These are phyloP conservation scores for Clarireedia hainanense DNA, from an alignment of 2,329 filamentous ascomycete species.

Conservation along the genomic window DNA sequence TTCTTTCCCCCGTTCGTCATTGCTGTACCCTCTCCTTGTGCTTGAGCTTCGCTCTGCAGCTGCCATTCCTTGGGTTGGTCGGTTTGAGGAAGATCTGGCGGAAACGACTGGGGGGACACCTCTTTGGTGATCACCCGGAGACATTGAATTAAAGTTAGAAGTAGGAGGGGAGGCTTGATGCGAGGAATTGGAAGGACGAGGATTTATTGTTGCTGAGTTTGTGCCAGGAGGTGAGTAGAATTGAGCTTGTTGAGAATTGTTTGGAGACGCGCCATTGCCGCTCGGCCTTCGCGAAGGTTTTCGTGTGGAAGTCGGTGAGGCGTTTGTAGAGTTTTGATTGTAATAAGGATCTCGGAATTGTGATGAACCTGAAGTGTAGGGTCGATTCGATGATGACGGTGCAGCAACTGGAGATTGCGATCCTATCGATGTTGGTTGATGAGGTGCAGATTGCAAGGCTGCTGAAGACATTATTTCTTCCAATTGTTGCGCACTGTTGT, in stretches of 20 bases:
- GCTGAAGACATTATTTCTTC: conserved; percentile 51
- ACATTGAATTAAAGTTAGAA: conserved; percentile 25
- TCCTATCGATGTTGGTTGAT: conserved; percentile 41
- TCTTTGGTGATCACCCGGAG: conserved; percentile 43
- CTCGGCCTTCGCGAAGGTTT: conserved; percentile 46
- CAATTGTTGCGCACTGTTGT: conserved; percentile 13
- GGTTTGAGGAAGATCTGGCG: conserved; percentile 71
- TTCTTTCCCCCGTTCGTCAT: conserved; percentile 17
- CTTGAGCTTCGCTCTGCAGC: conserved; percentile 19
- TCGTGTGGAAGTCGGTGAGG: conserved; percentile 42
- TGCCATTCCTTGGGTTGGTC: conserved; percentile 29
- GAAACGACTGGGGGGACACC: conserved; percentile 66
- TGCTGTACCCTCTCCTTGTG: conserved; percentile 14
- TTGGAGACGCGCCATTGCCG: conserved; percentile 37
- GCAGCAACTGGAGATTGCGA: conserved; percentile 40
- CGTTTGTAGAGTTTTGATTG: conserved; percentile 26
- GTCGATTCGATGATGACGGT: conserved; percentile 38
- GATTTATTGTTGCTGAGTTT: conserved; percentile 12
- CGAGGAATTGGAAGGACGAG: conserved; percentile 27
- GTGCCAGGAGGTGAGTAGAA: conserved; percentile 24
- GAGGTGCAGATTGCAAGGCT: conserved; percentile 52
- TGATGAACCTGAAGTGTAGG: conserved; percentile 46
- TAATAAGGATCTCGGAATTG: conserved; percentile 50
- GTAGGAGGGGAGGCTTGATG: conserved; percentile 29
- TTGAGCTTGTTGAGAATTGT: conserved; percentile 21